These are phyloP conservation scores for Ogataea salicorniae DNA, from an alignment of 805 yeast species.

Conservation along the genomic window DNA sequence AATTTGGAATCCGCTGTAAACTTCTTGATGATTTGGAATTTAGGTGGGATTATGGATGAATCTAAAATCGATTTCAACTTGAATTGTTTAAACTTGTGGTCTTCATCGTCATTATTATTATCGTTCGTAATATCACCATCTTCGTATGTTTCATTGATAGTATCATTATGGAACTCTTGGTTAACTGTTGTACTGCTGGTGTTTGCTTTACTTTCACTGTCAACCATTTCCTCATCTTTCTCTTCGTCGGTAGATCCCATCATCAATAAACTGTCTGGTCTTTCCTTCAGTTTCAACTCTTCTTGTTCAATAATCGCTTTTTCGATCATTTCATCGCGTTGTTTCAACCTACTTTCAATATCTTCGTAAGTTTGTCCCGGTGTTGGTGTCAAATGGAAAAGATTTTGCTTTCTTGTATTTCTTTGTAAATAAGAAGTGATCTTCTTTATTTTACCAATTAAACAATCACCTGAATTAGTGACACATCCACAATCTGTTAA, in stretches of 20 bases:
- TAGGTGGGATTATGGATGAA: conserved; percentile 16
- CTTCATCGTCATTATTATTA: conserved; percentile 4
- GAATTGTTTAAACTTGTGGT: conserved; percentile 10
- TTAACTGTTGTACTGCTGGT: background rate
- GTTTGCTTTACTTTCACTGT: conserved; percentile 2
- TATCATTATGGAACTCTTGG: conserved; percentile 1
- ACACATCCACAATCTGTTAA: conserved; percentile 56
- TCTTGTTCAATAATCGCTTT: conserved; percentile 3
- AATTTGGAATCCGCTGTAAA: conserved; percentile 4
- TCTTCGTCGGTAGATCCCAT: background rate
- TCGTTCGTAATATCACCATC: background rate
- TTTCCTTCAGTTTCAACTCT: background rate
- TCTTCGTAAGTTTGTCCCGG: conserved; percentile 29
- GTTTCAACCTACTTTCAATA: conserved; percentile 27
- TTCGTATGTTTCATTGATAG: background rate
- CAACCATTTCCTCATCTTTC: background rate
- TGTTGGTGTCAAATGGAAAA: conserved; percentile 21
- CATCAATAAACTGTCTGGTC: background rate
- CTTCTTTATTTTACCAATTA: conserved; percentile 55
- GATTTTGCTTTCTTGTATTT: conserved; percentile 47
- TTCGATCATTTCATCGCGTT: conserved; percentile 20
- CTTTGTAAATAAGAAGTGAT: conserved; percentile 55
- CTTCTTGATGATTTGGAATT: conserved; percentile 19
- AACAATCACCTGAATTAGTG: conserved; percentile 49
- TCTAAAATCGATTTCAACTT: conserved; percentile 11